Conservation (phyloP, 768 basidiomycete species). For the Peribolospora kevripleyi region DNA sequence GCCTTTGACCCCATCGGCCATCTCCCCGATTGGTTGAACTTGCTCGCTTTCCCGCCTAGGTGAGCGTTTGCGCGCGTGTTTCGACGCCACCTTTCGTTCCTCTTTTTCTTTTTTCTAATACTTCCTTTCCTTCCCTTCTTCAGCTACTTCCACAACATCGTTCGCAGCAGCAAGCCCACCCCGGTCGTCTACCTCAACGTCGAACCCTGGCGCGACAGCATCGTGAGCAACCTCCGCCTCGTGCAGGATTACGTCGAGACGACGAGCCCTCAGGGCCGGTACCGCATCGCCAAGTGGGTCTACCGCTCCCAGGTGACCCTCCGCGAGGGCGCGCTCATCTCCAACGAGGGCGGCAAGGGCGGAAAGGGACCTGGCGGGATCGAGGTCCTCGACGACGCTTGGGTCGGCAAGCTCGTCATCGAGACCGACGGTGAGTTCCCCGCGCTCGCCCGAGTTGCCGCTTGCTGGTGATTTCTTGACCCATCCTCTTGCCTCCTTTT, state of each 20-base stretch:
- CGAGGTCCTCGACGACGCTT: conserved; percentile 10
- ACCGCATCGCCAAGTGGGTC: conserved; percentile 8
- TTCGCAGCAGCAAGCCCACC: conserved; percentile 2
- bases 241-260: background rate
- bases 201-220: background rate
- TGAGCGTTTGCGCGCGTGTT: background rate
- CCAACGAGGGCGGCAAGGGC: background rate
- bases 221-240: background rate
- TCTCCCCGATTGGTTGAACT: conserved; percentile 12
- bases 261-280: conserved; percentile 5
- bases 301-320: conserved; percentile 7
- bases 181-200: background rate
- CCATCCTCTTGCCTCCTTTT: no score
- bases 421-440: conserved; percentile 7
- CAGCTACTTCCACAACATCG: background rate
- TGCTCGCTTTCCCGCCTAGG: conserved; percentile 7
- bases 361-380: conserved; percentile 3
- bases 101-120: background rate
- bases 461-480: no score
- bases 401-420: conserved; percentile 9
- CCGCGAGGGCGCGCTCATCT: background rate
- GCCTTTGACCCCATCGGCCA: conserved; percentile 10
- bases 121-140: conserved; percentile 1
- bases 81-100: no score
- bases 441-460: no score